Percentiles rank a stretch among this genome's conserved stretches.
phyloP scores from a whole-genome alignment of 2,329 filamentous ascomycete genomes.

The Hymenoscyphus occultus region DNA sequence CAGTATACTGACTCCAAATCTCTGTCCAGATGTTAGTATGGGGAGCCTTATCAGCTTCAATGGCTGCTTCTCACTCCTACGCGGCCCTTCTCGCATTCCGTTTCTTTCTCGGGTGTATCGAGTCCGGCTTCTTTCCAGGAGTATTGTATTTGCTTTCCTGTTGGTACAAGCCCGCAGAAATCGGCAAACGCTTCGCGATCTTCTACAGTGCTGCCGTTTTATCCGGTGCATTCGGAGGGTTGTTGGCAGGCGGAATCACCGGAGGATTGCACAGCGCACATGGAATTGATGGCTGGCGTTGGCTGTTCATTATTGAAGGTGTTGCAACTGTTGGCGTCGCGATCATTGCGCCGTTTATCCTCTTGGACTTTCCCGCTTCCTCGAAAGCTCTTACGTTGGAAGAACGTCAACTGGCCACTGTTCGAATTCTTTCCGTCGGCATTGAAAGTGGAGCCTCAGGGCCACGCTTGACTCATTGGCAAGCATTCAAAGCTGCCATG shows the following conservation, averaged over 20 bases:
- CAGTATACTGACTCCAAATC: too few relatives aligned
- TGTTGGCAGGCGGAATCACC: slow-evolving; percentile 43
- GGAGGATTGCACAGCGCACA: slow-evolving; percentile 44
- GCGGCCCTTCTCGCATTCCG: slow-evolving; percentile 47
- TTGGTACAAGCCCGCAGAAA: slow-evolving; percentile 54
- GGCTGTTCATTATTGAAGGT: slow-evolving; percentile 50
- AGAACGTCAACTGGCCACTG: slow-evolving; percentile 44
- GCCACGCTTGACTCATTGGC: slow-evolving; percentile 34
- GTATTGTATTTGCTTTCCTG: slow-evolving; percentile 52
- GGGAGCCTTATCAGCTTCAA: slow-evolving; percentile 50
- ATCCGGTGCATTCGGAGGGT: slow-evolving; percentile 48
- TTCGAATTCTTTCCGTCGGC: slow-evolving; percentile 44
- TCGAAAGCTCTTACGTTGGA: slow-evolving; percentile 40
- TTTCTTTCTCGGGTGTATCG: slow-evolving; percentile 49
- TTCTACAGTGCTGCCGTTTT: slow-evolving; percentile 56
- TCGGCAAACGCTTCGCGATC: slow-evolving; percentile 54
- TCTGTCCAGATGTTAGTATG: slow-evolving; percentile 40
- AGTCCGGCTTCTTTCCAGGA: slow-evolving; percentile 52
- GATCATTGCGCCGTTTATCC: slow-evolving; percentile 43
- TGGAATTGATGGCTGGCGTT: slow-evolving; percentile 50
- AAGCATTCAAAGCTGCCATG: slow-evolving; percentile 42
- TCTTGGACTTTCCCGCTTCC: slow-evolving; percentile 49
- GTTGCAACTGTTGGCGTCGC: slow-evolving; percentile 43
- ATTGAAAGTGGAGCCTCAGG: slow-evolving; percentile 35
- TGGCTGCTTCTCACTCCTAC: slow-evolving; percentile 48